Percentiles rank a stretch among this genome's conserved stretches.
Conservation (phyloP, 805 yeast species). For the Yarrowia hollandica region DNA sequence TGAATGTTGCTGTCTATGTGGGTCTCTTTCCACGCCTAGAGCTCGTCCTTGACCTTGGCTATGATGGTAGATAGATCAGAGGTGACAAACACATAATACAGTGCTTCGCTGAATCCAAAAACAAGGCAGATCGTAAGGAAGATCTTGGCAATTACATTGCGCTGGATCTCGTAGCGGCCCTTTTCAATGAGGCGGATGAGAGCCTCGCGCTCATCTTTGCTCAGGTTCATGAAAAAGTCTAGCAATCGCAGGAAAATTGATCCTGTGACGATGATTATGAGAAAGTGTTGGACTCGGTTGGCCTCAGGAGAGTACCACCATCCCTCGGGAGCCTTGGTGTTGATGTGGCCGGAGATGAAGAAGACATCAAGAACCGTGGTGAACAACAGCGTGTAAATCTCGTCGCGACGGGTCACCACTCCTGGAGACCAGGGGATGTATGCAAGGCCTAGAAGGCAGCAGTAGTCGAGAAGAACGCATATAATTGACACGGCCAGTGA, state of each 20-base stretch:
- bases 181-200: not conserved
- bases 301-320: constrained; percentile 23
- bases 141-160: constrained; percentile 1
- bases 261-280: constrained; percentile 19
- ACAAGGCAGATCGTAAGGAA: constrained; percentile 5
- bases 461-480: constrained; percentile 18
- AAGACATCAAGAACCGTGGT: constrained; percentile 18
- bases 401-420: constrained; percentile 26
- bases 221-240: constrained; percentile 21
- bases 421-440: constrained; percentile 19
- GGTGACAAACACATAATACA: constrained; percentile 13
- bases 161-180: constrained; percentile 1
- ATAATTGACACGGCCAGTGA: constrained; percentile 14
- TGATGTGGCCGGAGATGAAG: constrained; percentile 21
- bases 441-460: constrained; percentile 21
- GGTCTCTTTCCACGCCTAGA: too few species aligned
- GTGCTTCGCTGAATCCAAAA: constrained; percentile 1
- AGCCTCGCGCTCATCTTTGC: constrained; percentile 15
- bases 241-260: constrained; percentile 10
- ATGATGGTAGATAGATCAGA: not conserved
- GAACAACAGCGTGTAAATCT: constrained; percentile 15
- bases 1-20: too few species aligned
- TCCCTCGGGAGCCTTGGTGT: constrained; percentile 23
- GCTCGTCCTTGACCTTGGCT: not conserved
- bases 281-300: constrained; percentile 10